Percentiles rank a stretch among this genome's conserved stretches.
Evolutionary conservation across 257 asterid genomes (phyloP).

Genomic region (Marsdenia floribunda): DNA sequence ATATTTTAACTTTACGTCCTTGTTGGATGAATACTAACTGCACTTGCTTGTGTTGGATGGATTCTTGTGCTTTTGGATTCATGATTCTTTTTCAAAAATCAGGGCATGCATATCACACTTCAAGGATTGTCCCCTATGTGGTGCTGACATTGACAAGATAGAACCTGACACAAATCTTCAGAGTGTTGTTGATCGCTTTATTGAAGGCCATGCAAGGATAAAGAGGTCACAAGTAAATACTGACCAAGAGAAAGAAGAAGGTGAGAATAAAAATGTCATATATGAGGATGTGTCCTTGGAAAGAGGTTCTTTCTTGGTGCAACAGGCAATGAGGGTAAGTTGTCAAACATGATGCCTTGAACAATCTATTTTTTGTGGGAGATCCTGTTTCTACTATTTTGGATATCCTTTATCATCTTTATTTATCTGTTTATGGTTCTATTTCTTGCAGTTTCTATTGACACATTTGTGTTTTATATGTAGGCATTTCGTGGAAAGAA

Average conservation of each 20-base stretch:
- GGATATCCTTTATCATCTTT: background rate
- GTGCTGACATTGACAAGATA: slow-evolving; percentile 92
- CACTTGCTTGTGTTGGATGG: background rate
- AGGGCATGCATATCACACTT: slow-evolving; percentile 81
- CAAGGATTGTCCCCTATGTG: slow-evolving; percentile 93
- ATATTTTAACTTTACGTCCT: background rate
- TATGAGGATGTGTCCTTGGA: slow-evolving; percentile 96
- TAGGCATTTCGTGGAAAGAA: slow-evolving; percentile 96
- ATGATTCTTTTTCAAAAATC: slow-evolving; percentile 25
- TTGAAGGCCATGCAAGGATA: slow-evolving; percentile 97
- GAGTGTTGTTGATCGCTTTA: slow-evolving; percentile 80
- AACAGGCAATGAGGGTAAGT: slow-evolving; percentile 96
- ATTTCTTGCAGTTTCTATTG: slow-evolving; percentile 2
- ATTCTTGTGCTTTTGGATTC: slow-evolving; percentile 4
- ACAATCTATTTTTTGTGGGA: background rate
- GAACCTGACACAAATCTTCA: slow-evolving; percentile 83
- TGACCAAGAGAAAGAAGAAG: slow-evolving; percentile 51
- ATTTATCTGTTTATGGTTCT: slow-evolving; percentile 1
- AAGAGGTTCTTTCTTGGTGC: slow-evolving; percentile 90
- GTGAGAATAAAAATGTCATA: slow-evolving; percentile 56
- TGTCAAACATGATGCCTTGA: background rate
- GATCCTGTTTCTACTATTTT: background rate
- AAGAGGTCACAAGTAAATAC: slow-evolving; percentile 69
- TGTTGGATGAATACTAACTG: slow-evolving; percentile 10
- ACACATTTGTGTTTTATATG: slow-evolving; percentile 15